These are phyloP conservation scores for Suillus subaureus DNA, from an alignment of 768 basidiomycete species.

Conservation along the genomic window DNA sequence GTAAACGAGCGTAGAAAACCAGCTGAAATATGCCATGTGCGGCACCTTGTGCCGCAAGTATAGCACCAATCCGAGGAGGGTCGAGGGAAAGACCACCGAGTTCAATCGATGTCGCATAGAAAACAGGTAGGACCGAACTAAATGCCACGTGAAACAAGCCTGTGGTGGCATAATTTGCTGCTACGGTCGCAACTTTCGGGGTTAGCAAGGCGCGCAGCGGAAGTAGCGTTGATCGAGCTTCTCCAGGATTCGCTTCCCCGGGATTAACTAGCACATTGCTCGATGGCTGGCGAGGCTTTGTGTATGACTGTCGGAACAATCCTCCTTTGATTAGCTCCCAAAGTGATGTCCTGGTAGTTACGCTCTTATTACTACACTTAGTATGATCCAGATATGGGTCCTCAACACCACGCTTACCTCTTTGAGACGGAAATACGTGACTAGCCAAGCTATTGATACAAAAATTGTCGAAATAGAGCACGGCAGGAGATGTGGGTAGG, in stretches of 20 bases:
- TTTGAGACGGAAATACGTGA: neutral
- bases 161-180: constrained; percentile 60
- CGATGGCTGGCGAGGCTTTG: neutral
- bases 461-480: constrained; percentile 55
- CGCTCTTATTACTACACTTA: neutral
- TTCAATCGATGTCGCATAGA: constrained; percentile 32
- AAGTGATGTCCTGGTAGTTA: neutral
- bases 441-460: neutral
- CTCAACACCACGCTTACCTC: neutral
- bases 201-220: constrained; percentile 54
- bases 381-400: neutral
- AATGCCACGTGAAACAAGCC: constrained; percentile 66
- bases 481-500: constrained; percentile 75
- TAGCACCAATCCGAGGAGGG: constrained; percentile 32
- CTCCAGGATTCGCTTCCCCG: neutral
- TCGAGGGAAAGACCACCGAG: constrained; percentile 30
- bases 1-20: constrained; percentile 59
- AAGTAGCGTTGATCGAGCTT: constrained; percentile 26
- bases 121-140: constrained; percentile 44
- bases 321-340: neutral
- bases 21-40: constrained; percentile 51
- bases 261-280: neutral
- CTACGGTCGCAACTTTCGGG: constrained; percentile 55
- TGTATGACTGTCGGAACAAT: no score
- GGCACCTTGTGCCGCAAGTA: constrained; percentile 28